phyloP scores from a whole-genome alignment of 148 eudicot species.

The Fagopyrum esculentum region DNA sequence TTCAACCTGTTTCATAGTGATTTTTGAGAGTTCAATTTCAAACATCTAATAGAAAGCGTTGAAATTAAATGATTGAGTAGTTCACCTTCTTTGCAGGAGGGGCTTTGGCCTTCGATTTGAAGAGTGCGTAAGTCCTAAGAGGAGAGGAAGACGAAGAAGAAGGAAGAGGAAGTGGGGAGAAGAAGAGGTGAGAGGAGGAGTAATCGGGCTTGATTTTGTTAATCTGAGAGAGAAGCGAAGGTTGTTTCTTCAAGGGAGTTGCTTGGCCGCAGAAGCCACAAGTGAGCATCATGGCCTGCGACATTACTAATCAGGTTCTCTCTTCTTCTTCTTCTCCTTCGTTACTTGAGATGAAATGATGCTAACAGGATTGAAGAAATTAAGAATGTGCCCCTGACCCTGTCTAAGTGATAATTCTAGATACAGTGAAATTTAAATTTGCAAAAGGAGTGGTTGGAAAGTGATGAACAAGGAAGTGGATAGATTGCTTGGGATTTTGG shows the following conservation, averaged over 20 bases:
- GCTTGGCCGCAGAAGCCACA: slow-evolving; percentile 30
- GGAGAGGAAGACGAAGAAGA: slow-evolving; percentile 24
- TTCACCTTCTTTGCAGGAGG: slow-evolving; percentile 53
- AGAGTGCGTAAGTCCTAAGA: slow-evolving; percentile 45
- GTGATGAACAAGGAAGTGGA: no score
- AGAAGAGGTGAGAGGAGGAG: slow-evolving; percentile 21
- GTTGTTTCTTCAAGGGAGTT: slow-evolving; percentile 29
- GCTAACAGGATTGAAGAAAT: no score
- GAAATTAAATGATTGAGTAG: neutral
- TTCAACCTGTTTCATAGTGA: neutral
- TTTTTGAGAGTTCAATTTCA: neutral
- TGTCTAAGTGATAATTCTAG: no score
- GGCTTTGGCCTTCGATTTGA: slow-evolving; percentile 81
- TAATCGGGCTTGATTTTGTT: slow-evolving; percentile 46
- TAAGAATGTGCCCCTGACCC: no score
- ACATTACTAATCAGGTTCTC: slow-evolving; percentile 20
- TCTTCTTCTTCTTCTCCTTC: no score
- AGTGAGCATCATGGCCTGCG: slow-evolving; percentile 69
- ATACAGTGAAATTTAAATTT: no score
- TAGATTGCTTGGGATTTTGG: no score
- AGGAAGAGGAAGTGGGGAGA: slow-evolving; percentile 21
- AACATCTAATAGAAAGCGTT: neutral
- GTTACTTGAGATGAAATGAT: no score
- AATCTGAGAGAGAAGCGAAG: slow-evolving; percentile 33
- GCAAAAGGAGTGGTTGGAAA: no score